Evolutionary conservation across 2,329 filamentous ascomycete species (phyloP).

Genomic region (Fusarium nanum): DNA sequence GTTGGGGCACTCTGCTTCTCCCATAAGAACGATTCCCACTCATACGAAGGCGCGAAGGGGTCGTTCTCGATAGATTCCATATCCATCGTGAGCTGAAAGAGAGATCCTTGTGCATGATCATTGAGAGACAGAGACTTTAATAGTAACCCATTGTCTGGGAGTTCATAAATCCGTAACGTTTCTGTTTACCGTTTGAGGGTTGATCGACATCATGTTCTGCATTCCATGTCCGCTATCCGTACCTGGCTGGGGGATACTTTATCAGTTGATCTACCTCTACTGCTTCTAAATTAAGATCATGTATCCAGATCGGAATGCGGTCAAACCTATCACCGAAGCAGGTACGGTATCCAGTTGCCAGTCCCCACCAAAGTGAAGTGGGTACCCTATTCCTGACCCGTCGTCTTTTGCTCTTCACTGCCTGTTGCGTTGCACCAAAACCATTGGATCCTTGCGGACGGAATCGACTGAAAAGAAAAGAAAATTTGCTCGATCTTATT

Average conservation of each 20-base stretch:
- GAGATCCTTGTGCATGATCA: conserved; percentile 26
- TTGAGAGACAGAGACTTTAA: background rate
- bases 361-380: conserved; percentile 6
- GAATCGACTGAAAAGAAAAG: conserved; percentile 17
- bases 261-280: background rate
- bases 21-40: background rate
- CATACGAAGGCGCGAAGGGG: conserved; percentile 6
- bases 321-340: conserved; percentile 42
- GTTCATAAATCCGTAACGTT: background rate
- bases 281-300: conserved; percentile 6
- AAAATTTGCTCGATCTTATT: background rate
- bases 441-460: conserved; percentile 26
- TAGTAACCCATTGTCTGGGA: background rate
- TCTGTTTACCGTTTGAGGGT: conserved; percentile 1
- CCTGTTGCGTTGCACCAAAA: conserved; percentile 35
- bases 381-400: background rate
- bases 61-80: conserved; percentile 28
- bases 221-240: background rate
- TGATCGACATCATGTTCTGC: conserved; percentile 23
- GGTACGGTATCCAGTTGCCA: conserved; percentile 10
- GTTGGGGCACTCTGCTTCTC: conserved; percentile 1
- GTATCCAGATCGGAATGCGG: conserved; percentile 35
- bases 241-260: background rate
- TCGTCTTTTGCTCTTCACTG: conserved; percentile 6
- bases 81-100: conserved; percentile 24